These are phyloP conservation scores for Microbotryomycetes sp. DNA, from an alignment of 1,284 basidiomycete species.

Conservation along the genomic window DNA sequence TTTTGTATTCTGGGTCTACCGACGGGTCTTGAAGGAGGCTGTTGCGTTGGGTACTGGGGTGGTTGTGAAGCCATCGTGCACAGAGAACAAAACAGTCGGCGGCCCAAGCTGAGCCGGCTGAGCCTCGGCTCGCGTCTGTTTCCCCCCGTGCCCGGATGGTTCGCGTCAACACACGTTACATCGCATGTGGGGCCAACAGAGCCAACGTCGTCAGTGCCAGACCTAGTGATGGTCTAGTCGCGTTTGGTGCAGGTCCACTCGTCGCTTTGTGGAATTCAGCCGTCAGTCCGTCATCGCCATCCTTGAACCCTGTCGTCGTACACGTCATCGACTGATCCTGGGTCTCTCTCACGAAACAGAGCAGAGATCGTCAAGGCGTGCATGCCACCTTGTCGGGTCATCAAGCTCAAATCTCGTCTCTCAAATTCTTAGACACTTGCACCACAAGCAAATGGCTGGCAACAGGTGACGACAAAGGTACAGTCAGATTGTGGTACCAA, in stretches of 20 bases:
- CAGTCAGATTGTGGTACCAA: conserved; percentile 43
- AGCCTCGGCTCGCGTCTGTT: too few species aligned
- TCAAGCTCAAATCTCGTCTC: conserved; percentile 63
- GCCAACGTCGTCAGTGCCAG: conserved; percentile 58
- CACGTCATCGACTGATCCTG: too few species aligned
- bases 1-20: conserved; percentile 9
- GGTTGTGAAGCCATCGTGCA: background rate
- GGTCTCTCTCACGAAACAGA: too few species aligned
- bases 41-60: background rate
- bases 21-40: background rate
- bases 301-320: too few species aligned
- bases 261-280: conserved; percentile 70
- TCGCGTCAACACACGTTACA: conserved; percentile 48
- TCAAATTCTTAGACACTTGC: conserved; percentile 53
- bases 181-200: conserved; percentile 70
- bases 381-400: conserved; percentile 67
- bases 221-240: conserved; percentile 54
- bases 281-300: conserved; percentile 44
- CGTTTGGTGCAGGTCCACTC: conserved; percentile 69
- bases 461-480: conserved; percentile 68
- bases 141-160: background rate
- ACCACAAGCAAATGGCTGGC: conserved; percentile 45
- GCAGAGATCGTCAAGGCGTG: conserved; percentile 55
- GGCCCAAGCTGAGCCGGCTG: background rate
- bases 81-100: background rate